Base-by-base conservation (phyloP, 2,329 filamentous ascomycete genomes). In the Apiospora saccharicola region DNA sequence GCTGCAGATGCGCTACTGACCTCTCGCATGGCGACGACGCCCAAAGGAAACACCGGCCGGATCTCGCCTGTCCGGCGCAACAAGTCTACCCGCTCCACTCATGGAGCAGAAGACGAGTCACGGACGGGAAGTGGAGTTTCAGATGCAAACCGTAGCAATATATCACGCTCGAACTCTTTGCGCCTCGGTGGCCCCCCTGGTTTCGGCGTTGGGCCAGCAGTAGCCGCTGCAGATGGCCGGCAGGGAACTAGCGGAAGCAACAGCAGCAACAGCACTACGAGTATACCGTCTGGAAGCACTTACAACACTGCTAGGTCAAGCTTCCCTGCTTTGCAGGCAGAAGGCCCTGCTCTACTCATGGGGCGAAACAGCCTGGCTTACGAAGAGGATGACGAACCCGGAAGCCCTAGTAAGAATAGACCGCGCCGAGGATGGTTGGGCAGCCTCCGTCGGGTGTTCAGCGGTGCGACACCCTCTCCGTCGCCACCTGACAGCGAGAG, bases 361-460 rank as follows among this genome's bases (percentile, higher is more conserved):
- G 79, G 82, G 7, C 73, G 73, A 26, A 80, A 81, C 26, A 79
- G 78, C n/a, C 77, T 80, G 46, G 78, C 77, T 12, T 76, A 79
- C 22, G 77, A 80, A 8, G 75, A 77, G 12, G 57, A 64, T 16
- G 74, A 77, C 24, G 71, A 79, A n/a, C 84, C 87, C 1, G 85
- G 88, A 0, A 89, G 88, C 70, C 86, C 91, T 26, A 89, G 89
- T 79, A 87, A 91, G 82, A 82, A 77, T 16, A 91, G 90, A 78
- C 83, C 86, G 57, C 82, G 86, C 4, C 83, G 87, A n/a, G 88
- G 88, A 34, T 94, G 92, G 90, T 83, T 95, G 14, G 92, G 92
- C 30, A 93, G 90, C 68, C 80, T 95, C 26, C 86, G 89, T 24
- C 87, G 91, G 49, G 91, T 91, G 14, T 89, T 94, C 69, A 86